A percentile compares a stretch with the other conserved stretches of the same genome.
These are phyloP conservation scores for Cercospora sp. DNA, from an alignment of 2,329 filamentous ascomycete species.

Conservation along the genomic window DNA sequence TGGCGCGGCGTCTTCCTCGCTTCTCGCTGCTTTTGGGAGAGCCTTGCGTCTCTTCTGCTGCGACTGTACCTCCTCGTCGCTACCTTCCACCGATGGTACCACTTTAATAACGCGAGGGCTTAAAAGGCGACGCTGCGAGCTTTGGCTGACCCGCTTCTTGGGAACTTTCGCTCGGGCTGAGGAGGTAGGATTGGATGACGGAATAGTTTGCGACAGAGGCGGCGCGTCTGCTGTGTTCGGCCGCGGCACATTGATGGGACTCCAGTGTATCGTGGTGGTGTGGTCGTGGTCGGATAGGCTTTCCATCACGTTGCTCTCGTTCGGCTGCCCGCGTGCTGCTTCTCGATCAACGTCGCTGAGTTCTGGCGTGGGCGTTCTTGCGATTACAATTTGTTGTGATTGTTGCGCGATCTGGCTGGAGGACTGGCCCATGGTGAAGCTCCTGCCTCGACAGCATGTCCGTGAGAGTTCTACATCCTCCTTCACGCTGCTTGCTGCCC, in stretches of 20 bases:
- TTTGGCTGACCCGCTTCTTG: constrained; percentile 8
- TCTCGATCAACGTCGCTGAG: constrained; percentile 9
- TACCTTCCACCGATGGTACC: neutral
- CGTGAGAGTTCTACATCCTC: neutral
- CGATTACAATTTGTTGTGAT: constrained; percentile 12
- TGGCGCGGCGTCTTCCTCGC: neutral
- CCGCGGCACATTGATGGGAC: constrained; percentile 3
- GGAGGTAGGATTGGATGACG: neutral
- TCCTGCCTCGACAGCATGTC: neutral
- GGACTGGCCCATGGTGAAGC: constrained; percentile 20
- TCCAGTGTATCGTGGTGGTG: constrained; percentile 6
- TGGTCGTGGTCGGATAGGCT: constrained; percentile 2
- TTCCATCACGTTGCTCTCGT: constrained; percentile 1
- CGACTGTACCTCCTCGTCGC: constrained; percentile 3
- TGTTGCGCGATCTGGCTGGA: constrained; percentile 20
- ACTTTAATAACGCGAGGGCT: neutral
- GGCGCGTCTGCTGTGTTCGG: neutral
- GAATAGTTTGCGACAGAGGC: neutral
- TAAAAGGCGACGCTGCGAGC: constrained; percentile 1
- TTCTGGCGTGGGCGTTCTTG: constrained; percentile 12
- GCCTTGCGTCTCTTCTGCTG: constrained; percentile 9
- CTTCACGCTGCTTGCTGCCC: neutral
- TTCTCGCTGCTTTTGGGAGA: constrained; percentile 7
- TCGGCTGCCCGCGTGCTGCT: neutral
- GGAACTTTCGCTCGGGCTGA: neutral